phyloP scores from a whole-genome alignment of 2,329 filamentous ascomycete genomes.

The Didymella sp. region DNA sequence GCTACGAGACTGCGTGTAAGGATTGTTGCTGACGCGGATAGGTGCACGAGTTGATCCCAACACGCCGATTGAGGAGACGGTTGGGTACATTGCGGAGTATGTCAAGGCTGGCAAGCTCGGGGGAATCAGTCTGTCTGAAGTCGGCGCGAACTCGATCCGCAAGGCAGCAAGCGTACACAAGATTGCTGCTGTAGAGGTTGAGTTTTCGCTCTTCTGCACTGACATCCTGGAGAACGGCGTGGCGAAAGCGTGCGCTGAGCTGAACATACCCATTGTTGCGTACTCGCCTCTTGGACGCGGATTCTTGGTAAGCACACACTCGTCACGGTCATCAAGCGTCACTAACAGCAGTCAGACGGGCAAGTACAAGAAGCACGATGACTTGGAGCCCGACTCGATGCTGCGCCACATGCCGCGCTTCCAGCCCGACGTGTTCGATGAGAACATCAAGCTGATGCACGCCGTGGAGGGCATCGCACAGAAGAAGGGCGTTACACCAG shows the following conservation, averaged over 20 bases:
- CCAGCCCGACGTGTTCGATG: constrained; percentile 67
- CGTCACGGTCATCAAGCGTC: neutral
- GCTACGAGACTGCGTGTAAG: neutral
- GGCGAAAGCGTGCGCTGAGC: constrained; percentile 63
- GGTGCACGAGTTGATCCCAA: constrained; percentile 53
- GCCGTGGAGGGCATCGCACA: constrained; percentile 66
- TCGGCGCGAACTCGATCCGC: constrained; percentile 55
- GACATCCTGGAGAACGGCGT: constrained; percentile 66
- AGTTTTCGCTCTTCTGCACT: constrained; percentile 64
- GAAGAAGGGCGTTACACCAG: constrained; percentile 64
- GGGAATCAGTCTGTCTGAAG: constrained; percentile 56
- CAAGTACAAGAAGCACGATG: constrained; percentile 57
- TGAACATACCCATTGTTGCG: constrained; percentile 70
- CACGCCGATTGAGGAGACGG: constrained; percentile 55
- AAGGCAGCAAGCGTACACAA: constrained; percentile 61
- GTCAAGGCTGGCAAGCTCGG: constrained; percentile 54
- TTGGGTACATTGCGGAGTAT: constrained; percentile 51
- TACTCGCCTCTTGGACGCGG: constrained; percentile 75
- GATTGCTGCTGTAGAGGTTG: constrained; percentile 66
- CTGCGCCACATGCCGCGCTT: constrained; percentile 64
- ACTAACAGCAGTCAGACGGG: constrained; percentile 47
- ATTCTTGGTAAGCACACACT: constrained; percentile 52
- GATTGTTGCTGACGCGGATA: neutral
- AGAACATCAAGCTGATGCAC: constrained; percentile 69
- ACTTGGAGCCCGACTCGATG: constrained; percentile 65